Evolutionary conservation across 495 filamentous ascomycete species (phyloP).

Genomic region (Evansstolkia leycettana): DNA sequence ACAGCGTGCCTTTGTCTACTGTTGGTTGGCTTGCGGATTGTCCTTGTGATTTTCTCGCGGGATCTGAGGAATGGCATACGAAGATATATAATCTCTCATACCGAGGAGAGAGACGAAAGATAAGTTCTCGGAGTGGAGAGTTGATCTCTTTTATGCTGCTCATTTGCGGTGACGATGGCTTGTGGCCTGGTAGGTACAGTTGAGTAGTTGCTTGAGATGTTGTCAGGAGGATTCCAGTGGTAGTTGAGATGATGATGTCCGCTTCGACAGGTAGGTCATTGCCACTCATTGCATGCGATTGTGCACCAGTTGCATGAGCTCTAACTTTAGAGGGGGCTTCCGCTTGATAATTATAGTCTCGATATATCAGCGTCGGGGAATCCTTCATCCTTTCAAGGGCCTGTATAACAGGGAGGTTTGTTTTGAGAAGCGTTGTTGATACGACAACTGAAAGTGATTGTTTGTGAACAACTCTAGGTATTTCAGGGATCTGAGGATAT

Average conservation of each 20-base stretch:
- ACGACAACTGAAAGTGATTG: not conserved
- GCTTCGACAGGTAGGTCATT: conserved; percentile 46
- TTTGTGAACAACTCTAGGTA: no score
- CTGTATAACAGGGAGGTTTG: not conserved
- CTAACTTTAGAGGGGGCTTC: not conserved
- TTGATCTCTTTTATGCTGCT: conserved; percentile 9
- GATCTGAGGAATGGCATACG: conserved; percentile 21
- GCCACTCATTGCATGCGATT: not conserved
- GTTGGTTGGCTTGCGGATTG: no score
- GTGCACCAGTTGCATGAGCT: not conserved
- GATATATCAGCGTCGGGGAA: not conserved
- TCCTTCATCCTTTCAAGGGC: not conserved
- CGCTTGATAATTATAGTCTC: not conserved
- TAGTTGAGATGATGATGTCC: conserved; percentile 63
- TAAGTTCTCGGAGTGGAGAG: conserved; percentile 41
- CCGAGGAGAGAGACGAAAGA: conserved; percentile 39
- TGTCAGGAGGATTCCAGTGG: conserved; percentile 56
- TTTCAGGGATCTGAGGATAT: no score
- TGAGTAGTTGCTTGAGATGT: conserved; percentile 67
- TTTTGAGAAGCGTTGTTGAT: not conserved
- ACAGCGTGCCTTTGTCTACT: not conserved
- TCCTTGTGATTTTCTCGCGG: not conserved
- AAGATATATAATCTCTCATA: conserved; percentile 67
- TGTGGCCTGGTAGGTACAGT: conserved; percentile 49
- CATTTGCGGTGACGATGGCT: conserved; percentile 4